Evolutionary conservation across 2,329 filamentous ascomycete genomes (phyloP).

Genomic region (Aspergillus puulaauensis): DNA sequence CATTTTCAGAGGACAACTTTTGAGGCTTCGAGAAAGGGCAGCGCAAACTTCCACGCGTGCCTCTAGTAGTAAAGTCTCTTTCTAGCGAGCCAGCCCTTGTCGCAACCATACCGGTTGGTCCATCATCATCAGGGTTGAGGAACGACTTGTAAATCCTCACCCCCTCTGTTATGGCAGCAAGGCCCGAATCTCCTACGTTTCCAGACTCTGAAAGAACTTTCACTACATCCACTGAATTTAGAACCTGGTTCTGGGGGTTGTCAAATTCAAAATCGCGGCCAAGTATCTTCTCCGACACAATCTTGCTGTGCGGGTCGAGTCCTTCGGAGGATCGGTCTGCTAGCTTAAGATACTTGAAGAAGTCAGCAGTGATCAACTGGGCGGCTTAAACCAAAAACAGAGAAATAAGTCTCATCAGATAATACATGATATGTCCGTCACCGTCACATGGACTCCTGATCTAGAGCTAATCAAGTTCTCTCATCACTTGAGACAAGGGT

Average conservation of each 20-base stretch:
- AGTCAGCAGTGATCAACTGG: slow-evolving; percentile 29
- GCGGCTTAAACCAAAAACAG: slow-evolving; percentile 14
- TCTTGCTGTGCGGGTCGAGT: slow-evolving; percentile 31
- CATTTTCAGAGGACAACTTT: slow-evolving; percentile 40
- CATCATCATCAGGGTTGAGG: slow-evolving; percentile 30
- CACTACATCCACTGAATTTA: slow-evolving; percentile 62
- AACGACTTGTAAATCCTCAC: slow-evolving; percentile 41
- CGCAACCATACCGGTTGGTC: slow-evolving; percentile 37
- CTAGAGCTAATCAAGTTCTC: slow-evolving; percentile 72
- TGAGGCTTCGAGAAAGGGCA: slow-evolving; percentile 72
- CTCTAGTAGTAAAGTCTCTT: slow-evolving; percentile 85
- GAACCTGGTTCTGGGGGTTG: slow-evolving; percentile 57
- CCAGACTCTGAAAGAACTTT: slow-evolving; percentile 57
- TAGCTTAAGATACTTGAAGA: slow-evolving; percentile 35
- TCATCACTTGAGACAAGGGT: slow-evolving; percentile 47
- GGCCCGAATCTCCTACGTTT: slow-evolving; percentile 61
- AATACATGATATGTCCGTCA: slow-evolving; percentile 65
- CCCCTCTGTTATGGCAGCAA: slow-evolving; percentile 38
- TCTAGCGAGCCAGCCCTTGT: slow-evolving; percentile 65
- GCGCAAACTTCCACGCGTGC: slow-evolving; percentile 73
- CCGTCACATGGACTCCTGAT: slow-evolving; percentile 67
- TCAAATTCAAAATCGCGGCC: slow-evolving; percentile 31
- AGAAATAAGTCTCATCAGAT: slow-evolving; percentile 46
- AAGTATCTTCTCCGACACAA: slow-evolving; percentile 30
- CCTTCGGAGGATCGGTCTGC: slow-evolving; percentile 30